These are phyloP conservation scores for Vickermania spadyakhi DNA, from an alignment of 208 protist genomes.

Conservation along the genomic window DNA sequence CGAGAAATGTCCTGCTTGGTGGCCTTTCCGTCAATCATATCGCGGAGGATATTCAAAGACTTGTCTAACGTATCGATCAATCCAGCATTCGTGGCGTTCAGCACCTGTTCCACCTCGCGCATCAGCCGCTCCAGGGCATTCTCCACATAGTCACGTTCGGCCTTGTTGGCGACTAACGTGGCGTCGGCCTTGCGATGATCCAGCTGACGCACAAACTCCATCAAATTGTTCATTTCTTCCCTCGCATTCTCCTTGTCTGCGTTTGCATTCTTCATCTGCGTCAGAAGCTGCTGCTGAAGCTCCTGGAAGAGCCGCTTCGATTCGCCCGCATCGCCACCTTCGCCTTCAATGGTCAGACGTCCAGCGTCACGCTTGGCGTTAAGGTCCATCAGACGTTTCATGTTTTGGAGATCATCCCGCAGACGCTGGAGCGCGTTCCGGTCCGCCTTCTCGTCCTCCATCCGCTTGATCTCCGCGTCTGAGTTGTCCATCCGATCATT, in stretches of 20 bases:
- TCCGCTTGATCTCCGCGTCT: slow-evolving; percentile 7
- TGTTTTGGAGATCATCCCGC: slow-evolving; percentile 46
- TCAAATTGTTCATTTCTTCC: slow-evolving; percentile 44
- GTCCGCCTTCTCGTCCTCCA: slow-evolving; percentile 70
- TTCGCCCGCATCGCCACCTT: slow-evolving; percentile 8
- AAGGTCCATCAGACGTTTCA: slow-evolving; percentile 50
- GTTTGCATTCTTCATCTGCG: slow-evolving; percentile 21
- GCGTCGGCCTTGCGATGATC: slow-evolving; percentile 84
- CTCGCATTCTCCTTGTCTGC: slow-evolving; percentile 12
- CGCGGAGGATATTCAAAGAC: slow-evolving; percentile 82
- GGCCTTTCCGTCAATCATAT: slow-evolving; percentile 88
- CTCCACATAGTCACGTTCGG: slow-evolving; percentile 87
- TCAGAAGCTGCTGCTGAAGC: slow-evolving; percentile 48
- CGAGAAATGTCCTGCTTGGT: slow-evolving; percentile 74
- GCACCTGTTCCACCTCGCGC: slow-evolving; percentile 89
- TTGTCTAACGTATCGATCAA: slow-evolving; percentile 88
- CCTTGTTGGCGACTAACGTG: slow-evolving; percentile 84
- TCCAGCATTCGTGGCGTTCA: slow-evolving; percentile 85
- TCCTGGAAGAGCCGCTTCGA: slow-evolving; percentile 43
- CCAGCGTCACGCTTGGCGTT: slow-evolving; percentile 14
- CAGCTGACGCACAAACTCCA: slow-evolving; percentile 58
- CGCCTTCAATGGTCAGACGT: neutral
- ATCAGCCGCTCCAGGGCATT: slow-evolving; percentile 87
- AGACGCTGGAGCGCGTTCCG: slow-evolving; percentile 49
- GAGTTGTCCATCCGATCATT: slow-evolving; percentile 13